Evolutionary conservation across 495 filamentous ascomycete genomes (phyloP).

Genomic region (Opeltia flavorubescens): DNA sequence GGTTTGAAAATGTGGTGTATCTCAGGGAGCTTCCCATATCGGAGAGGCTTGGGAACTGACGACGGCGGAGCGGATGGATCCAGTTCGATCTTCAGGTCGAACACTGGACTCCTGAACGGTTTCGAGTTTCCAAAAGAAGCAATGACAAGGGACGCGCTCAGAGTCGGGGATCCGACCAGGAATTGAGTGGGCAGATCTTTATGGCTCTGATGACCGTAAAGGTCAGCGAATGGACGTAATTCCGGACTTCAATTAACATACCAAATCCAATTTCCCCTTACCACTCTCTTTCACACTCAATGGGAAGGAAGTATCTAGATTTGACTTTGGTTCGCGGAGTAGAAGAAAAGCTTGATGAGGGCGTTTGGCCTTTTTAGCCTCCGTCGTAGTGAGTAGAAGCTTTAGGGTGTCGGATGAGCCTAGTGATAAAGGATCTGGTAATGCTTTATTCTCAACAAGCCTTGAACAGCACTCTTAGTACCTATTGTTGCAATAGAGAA

Average conservation of each 20-base stretch:
- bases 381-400: slow-evolving; percentile 63
- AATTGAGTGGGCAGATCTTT: slow-evolving; percentile 84
- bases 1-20: slow-evolving; percentile 86
- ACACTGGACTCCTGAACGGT: slow-evolving; percentile 48
- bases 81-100: slow-evolving; percentile 47
- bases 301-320: slow-evolving; percentile 80
- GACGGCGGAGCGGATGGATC: slow-evolving; percentile 49
- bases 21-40: slow-evolving; percentile 68
- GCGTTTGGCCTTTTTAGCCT: slow-evolving; percentile 61
- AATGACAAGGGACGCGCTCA: slow-evolving; percentile 67
- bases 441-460: slow-evolving; percentile 44
- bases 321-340: slow-evolving; percentile 55
- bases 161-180: slow-evolving; percentile 45
- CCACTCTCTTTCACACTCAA: slow-evolving; percentile 76
- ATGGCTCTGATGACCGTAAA: slow-evolving; percentile 46
- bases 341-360: slow-evolving; percentile 91
- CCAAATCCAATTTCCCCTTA: slow-evolving; percentile 70
- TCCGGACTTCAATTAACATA: slow-evolving; percentile 27
- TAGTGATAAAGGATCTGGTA: slow-evolving; percentile 52
- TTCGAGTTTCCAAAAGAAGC: slow-evolving; percentile 71
- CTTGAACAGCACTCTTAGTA: slow-evolving; percentile 27
- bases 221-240: slow-evolving; percentile 19
- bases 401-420: slow-evolving; percentile 62
- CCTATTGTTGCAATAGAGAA: not conserved
- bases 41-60: slow-evolving; percentile 41